Base-by-base conservation (phyloP, 768 basidiomycete species). In the Lactifluus volemus region DNA sequence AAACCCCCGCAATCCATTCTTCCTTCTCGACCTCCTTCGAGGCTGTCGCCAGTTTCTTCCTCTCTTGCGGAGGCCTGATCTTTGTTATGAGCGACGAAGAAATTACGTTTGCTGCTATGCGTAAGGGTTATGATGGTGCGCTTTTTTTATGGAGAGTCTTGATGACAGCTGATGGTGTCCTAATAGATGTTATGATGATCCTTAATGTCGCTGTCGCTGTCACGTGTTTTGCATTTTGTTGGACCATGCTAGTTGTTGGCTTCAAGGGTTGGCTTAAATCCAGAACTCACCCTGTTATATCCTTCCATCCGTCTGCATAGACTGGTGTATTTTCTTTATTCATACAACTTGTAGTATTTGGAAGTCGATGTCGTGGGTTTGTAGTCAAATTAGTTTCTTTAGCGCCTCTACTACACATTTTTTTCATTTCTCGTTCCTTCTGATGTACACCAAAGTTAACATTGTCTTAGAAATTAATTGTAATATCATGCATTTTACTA, bases 21-120 rank as follows among this genome's bases (percentile, higher is more conserved):
- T 14, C 96, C 96, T 2, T 91, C 89, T 14, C 84, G 94, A 9
- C 96, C 96, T 5, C 96, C 95, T 0, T 95, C 0, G 96, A 98
- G 75, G 88, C 88, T 5, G 74, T 98, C 44, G 90, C 87, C 15
- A 82, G 89, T 60, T 90, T 98, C 73, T 89, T 88, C 74, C 77
- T 95, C 53, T 82, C 93, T 7, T 87, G 86, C 57, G 95, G 95
- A 49, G 96, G 96, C 10, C 71, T 98, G 59, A 80, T 85, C 53
- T 98, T 98, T 74, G 90, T 95, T 72, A 82, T 93, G 60, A 92
- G 89, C 39, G 88, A 87, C 8, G 94, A 98, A 73, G 92, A 96
- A 68, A 71, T 98, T 21, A 89, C 90, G 3, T 82, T 90, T 63
- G 88, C 90, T 12, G 93, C 94, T 17, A 97, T 98, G 93, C 79